Evolutionary conservation across 257 asterid species (phyloP), one percentile per base, ranked within the genome.

Genomic region (Nicotiana knightiana): DNA sequence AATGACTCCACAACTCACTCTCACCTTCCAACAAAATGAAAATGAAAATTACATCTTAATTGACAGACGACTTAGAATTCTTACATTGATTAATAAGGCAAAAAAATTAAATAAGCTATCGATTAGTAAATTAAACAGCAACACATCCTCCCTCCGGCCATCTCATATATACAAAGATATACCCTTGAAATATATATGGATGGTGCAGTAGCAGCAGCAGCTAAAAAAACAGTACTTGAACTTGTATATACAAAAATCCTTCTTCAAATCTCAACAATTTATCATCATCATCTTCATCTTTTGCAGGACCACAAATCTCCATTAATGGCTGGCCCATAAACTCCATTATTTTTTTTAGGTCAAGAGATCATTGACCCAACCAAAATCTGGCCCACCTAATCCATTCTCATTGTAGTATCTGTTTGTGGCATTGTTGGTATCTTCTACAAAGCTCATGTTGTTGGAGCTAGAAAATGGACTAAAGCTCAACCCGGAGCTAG

Each of bases 341-440:
- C 54, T 18, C 10, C 10, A 24, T 13, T 32, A 8, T 0, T 57
- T n/a, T 9, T 54, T 59, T 89, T 10, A 95, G 76, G 98, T 95
- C 43, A 95, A 88, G n/a, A 95, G 91, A 90, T 93, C 99, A 85
- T 95, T 95, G 58, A 95, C 98, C 99, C 99, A 95, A 9, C 91
- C 97, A 10, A 95, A 89, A 91, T 95, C 98, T 2, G 98, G 98
- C 68, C 95, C 99, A 68, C 85, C 88, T 82, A 83, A 64, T n/a
- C 70, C 94, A 80, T 46, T 81, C 9, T 58, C 83, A 79, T 66
- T 85, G 84, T 73, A 84, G 88, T 89, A 86, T 81, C 79, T 70
- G 54, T 58, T 73, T 6, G 39, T 3, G 0, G 26, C 63, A 73
- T 51, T 73, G n/a, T 24, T 73, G 1, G 4, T 37, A 12, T 86